Evolutionary conservation across 2,329 filamentous ascomycete genomes (phyloP).

Genomic region (Immersiporthe knoxdaviesiana): DNA sequence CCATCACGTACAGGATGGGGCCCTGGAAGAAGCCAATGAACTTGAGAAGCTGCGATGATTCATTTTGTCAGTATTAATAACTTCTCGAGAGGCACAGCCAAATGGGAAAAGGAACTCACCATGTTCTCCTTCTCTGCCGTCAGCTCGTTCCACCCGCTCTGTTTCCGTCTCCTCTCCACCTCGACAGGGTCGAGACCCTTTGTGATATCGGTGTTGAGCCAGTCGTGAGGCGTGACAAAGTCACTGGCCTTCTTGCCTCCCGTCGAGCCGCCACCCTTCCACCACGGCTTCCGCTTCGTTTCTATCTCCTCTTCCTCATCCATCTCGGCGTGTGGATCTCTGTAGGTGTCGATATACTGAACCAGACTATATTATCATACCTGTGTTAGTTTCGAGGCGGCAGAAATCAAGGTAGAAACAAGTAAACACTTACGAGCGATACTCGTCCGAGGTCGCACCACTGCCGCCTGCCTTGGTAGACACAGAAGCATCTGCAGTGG

Average conservation of each 20-base stretch:
- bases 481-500: constrained; percentile 29
- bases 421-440: constrained; percentile 37
- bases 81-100: background rate
- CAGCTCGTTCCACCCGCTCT: constrained; percentile 72
- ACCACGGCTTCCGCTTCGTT: constrained; percentile 39
- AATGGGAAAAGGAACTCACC: constrained; percentile 30
- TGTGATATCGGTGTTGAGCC: constrained; percentile 69
- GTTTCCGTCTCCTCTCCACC: constrained; percentile 67
- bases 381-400: background rate
- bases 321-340: constrained; percentile 40
- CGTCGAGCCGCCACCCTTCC: constrained; percentile 40
- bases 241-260: constrained; percentile 36
- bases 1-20: constrained; percentile 80
- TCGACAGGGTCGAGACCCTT: constrained; percentile 62
- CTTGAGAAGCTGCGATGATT: constrained; percentile 58
- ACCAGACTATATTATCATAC: constrained; percentile 23
- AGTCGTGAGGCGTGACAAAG: constrained; percentile 64
- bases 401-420: background rate
- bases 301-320: constrained; percentile 38
- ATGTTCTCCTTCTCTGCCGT: constrained; percentile 75
- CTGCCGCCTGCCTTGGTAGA: constrained; percentile 33
- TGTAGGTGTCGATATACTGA: constrained; percentile 44
- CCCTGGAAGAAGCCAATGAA: constrained; percentile 77
- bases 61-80: constrained; percentile 1
- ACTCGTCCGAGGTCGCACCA: constrained; percentile 41